Evolutionary conservation across 306 rosid genomes (phyloP).

Genomic region (cucumber (Cucumis sativus)): Cucumber_9930_V3 NC_026655.2:20202001-20202500

Average conservation of each 20-base stretch:
- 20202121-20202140: not conserved
- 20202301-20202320: constrained; percentile 2
- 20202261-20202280: not conserved
- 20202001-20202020: constrained; percentile 62
- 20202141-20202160: not conserved
- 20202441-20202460: constrained; percentile 64
- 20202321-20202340: not conserved
- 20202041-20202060: constrained; percentile 14
- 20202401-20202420: not conserved
- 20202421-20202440: constrained; percentile 23
- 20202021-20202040: constrained; percentile 25
- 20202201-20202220: not conserved
- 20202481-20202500: constrained; percentile 64
- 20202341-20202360: not conserved
- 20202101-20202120: not conserved
- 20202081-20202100: not conserved
- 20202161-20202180: not conserved
- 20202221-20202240: not conserved
- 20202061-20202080: constrained; percentile 8
- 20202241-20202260: not conserved
- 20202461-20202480: constrained; percentile 55
- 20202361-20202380: not conserved
- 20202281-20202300: not conserved
- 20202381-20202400: not conserved
- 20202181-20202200: constrained; percentile 4